These are phyloP conservation scores for Hanseniaspora sp. DNA, from an alignment of 1,139 yeast genomes.

Conservation along the genomic window DNA sequence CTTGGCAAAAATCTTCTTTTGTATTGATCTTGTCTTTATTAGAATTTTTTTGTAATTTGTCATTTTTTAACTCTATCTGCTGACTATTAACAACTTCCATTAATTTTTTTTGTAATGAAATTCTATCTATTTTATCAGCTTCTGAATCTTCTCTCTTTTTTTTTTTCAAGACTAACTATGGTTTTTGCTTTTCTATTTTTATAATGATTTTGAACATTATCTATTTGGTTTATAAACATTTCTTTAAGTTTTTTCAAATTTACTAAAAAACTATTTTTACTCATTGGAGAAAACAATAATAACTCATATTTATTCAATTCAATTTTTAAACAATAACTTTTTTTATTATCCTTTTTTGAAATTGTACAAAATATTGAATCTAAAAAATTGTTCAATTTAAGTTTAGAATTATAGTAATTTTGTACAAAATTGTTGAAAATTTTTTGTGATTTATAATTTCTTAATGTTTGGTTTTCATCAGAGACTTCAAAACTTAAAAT, in stretches of 20 bases:
- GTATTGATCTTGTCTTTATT: conserved; percentile 8
- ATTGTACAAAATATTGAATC: conserved; percentile 33
- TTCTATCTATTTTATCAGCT: background rate
- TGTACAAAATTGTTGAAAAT: background rate
- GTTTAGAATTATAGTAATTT: background rate
- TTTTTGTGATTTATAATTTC: background rate
- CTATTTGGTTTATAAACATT: background rate
- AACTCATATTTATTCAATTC: conserved; percentile 27
- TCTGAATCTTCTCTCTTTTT: background rate
- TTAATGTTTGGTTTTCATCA: background rate
- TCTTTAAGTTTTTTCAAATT: background rate
- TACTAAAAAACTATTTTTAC: background rate
- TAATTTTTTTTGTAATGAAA: no score
- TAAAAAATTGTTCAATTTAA: background rate
- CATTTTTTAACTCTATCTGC: conserved; percentile 20
- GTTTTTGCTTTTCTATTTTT: conserved; percentile 6
- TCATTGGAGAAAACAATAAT: conserved; percentile 31
- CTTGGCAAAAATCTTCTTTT: conserved; percentile 31
- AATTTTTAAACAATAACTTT: conserved; percentile 36
- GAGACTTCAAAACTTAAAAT: background rate
- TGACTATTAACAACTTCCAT: background rate
- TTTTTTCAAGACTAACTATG: background rate
- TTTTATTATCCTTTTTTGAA: conserved; percentile 21
- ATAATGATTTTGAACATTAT: background rate
- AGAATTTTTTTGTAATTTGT: conserved; percentile 22